Conservation (phyloP, 129 eudicot species). For the Saposhnikovia divaricata region DNA sequence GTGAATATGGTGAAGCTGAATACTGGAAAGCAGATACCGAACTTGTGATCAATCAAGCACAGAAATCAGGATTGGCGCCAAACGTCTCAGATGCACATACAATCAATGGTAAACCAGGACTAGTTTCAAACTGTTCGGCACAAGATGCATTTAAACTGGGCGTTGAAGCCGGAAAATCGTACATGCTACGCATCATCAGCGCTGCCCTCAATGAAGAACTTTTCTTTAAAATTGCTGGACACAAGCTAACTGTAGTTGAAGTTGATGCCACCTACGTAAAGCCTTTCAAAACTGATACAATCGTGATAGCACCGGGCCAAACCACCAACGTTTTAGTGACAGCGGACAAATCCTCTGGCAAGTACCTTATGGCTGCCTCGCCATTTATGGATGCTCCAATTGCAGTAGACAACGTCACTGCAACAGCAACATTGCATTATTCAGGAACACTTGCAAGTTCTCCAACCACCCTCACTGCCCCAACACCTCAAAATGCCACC, state of each 20-base stretch:
- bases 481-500: slow-evolving; percentile 66
- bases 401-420: slow-evolving; percentile 69
- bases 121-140: slow-evolving; percentile 37
- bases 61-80: slow-evolving; percentile 74
- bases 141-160: slow-evolving; percentile 52
- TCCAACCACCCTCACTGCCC: slow-evolving; percentile 37
- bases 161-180: slow-evolving; percentile 58
- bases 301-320: slow-evolving; percentile 72
- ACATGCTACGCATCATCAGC: slow-evolving; percentile 69
- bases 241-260: slow-evolving; percentile 63
- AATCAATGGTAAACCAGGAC: slow-evolving; percentile 73
- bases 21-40: slow-evolving; percentile 87
- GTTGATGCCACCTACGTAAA: slow-evolving; percentile 78
- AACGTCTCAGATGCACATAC: slow-evolving; percentile 87
- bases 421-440: slow-evolving; percentile 64
- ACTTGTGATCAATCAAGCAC: slow-evolving; percentile 64
- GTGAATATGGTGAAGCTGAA: slow-evolving; percentile 36
- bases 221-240: slow-evolving; percentile 87
- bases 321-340: slow-evolving; percentile 62
- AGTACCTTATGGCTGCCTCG: slow-evolving; percentile 58
- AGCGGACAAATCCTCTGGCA: slow-evolving; percentile 44
- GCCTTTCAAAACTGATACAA: slow-evolving; percentile 62
- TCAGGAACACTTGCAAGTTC: slow-evolving; percentile 44
- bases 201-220: slow-evolving; percentile 94
- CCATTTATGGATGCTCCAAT: slow-evolving; percentile 65